Evolutionary conservation across 176 grass and related monocot species (phyloP).

Genomic region (Otatea glauca): DNA sequence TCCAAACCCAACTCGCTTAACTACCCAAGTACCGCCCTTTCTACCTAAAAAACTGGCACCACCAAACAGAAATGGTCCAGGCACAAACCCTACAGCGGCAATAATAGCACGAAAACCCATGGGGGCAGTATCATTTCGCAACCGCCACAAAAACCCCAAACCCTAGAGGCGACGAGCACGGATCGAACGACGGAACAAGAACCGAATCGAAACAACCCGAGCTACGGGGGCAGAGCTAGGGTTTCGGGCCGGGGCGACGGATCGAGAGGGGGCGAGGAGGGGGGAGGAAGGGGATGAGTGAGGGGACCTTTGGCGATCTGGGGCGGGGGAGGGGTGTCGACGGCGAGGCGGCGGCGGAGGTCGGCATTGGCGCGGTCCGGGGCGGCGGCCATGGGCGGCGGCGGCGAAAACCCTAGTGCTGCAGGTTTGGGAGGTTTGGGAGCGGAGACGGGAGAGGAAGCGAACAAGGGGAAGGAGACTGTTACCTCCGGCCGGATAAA

Average conservation of each 20-base stretch:
- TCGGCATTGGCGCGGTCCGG: conserved; percentile 71
- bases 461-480: conserved; percentile 17
- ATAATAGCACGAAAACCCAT: conserved; percentile 1
- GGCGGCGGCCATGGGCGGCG: conserved; percentile 58
- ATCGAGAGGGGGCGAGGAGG: conserved; percentile 31
- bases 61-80: neutral
- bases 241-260: conserved; percentile 18
- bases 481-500: conserved; percentile 50
- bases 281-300: neutral
- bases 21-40: neutral
- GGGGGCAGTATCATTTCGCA: conserved; percentile 9
- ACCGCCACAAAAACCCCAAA: conserved; percentile 11
- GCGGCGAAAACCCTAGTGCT: conserved; percentile 61
- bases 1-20: neutral
- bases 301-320: conserved; percentile 71
- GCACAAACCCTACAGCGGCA: conserved; percentile 2
- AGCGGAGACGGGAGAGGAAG: conserved; percentile 28
- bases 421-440: conserved; percentile 46
- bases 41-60: neutral
- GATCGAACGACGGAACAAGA: conserved; percentile 3
- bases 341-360: conserved; percentile 58
- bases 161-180: neutral
- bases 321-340: conserved; percentile 61
- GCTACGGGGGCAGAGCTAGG: conserved; percentile 30
- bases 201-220: neutral